A percentile compares a stretch with the other conserved stretches of the same genome.
These are phyloP conservation scores for Keithomyces neogunnii DNA, from an alignment of 2,329 filamentous ascomycete species.

Conservation along the genomic window DNA sequence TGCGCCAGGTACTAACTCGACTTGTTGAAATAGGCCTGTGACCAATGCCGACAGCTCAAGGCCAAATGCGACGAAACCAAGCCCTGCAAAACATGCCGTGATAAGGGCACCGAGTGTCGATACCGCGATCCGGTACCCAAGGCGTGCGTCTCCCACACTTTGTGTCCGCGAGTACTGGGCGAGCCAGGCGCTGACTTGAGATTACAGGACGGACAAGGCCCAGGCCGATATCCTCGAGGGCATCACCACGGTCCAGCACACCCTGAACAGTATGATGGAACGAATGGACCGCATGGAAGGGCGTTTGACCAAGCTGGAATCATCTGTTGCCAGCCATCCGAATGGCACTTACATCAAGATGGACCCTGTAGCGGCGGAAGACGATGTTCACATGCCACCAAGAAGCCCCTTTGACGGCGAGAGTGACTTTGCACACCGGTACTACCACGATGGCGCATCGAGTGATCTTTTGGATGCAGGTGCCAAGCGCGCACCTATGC, in stretches of 20 bases:
- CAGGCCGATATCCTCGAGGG: conserved; percentile 51
- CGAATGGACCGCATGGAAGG: conserved; percentile 31
- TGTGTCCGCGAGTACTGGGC: neutral
- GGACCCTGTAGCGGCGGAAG: conserved; percentile 22
- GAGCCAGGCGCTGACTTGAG: conserved; percentile 4
- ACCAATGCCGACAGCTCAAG: conserved; percentile 78
- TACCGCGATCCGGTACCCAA: conserved; percentile 89
- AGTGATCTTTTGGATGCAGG: conserved; percentile 18
- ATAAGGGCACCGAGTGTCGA: conserved; percentile 75
- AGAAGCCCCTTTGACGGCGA: conserved; percentile 12
- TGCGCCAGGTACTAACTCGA: conserved; percentile 6
- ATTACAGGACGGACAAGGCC: conserved; percentile 47
- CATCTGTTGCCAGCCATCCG: conserved; percentile 14
- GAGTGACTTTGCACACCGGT: conserved; percentile 4
- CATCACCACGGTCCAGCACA: conserved; percentile 33
- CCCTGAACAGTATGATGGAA: conserved; percentile 25
- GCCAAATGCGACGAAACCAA: conserved; percentile 86
- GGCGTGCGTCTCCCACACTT: conserved; percentile 48
- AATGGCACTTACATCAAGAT: conserved; percentile 13
- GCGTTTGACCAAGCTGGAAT: conserved; percentile 26
- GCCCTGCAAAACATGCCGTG: conserved; percentile 78
- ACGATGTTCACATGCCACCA: conserved; percentile 15
- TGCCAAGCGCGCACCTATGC: conserved; percentile 16
- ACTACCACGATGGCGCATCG: conserved; percentile 15
- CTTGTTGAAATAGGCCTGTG: conserved; percentile 60